Base-by-base conservation (phyloP, 2,329 filamentous ascomycete species). In the Ophiostoma perfectum region DNA sequence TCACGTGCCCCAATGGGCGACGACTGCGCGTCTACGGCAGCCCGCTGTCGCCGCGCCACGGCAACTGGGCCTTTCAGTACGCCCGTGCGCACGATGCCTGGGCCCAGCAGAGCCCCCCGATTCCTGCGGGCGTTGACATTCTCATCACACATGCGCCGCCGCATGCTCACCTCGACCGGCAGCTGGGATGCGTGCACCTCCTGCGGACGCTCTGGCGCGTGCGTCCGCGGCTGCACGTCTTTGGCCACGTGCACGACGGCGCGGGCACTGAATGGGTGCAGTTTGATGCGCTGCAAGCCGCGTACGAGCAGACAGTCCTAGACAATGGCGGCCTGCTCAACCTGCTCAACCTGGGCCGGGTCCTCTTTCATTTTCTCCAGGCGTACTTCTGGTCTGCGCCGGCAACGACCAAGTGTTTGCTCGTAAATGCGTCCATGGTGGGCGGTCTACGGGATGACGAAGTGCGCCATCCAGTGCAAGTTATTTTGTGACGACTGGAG, bases 231-330 rank as follows among this genome's bases (percentile, higher is more conserved):
- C 68, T 80, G 49, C 75, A 78, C 69, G 75, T 79, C 14, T 80
- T 78, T 69, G 77, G 78, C 4, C 78, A 80, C 68, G 71, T 79
- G 3, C 77, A 79, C 65, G 75, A 70, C 49, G 75, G 73, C 5
- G 70, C 64, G 14, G 69, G 67, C 62, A 66, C 63, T 9, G 69
- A 68, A 27, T 66, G 69, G 65, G 36, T 68, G 65, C 66, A 63
- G 45, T 70, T 68, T 49, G 68, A 69, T 42, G 62, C 44, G 27
- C 67, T 70, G 45, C 70, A 69, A n/a, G 66, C 64, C 2, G 70
- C 70, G 5, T 70, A 69, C 27, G 67, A 70, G 64, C 64, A 44
- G 45, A 69, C 47, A 18, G 47, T 52, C 2, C 4, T 9, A 2
- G 47, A 7, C n/a, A n/a, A 7, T 14, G 47, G 47, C 47, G 47